Evolutionary conservation across 768 basidiomycete genomes (phyloP), one percentile per base, ranked within the genome.

Genomic region (Podaxis sp.): DNA sequence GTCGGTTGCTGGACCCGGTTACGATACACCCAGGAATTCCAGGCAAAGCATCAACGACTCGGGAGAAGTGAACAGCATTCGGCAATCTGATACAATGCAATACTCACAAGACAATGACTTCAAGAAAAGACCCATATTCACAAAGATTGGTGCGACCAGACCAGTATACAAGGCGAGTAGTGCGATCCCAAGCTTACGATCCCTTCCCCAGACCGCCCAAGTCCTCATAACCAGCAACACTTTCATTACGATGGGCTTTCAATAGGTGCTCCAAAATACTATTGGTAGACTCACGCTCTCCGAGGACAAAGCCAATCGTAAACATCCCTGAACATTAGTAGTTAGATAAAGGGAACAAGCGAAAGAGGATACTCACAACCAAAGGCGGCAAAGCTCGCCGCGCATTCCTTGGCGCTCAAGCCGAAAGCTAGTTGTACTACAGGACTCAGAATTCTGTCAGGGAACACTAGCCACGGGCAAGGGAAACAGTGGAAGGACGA

Each of bases 121-220:
- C 23, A 54, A 11, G 52, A 54, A 61, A 4, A 44, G 32, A 7
- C 38, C 25, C 52, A 61, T 55, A 18, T 61, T 61, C 21, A 54
- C 42, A 47, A 27, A 61, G 14, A 44, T 46, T 21, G 51, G 18
- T 1, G 44, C 44, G 27, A 61, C 52, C 37, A 61, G 5, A 14
- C 59, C 59, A 28, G 27, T 32, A 32, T 54, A 61, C 25, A 53
- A 61, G 28, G 13, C 21, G 25, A 46, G 21, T 18, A 61, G 32
- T 16, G 6, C 36, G 23, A 46, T 1, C 16, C 47, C 52, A 3
- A 61, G 21, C 21, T 32, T 52, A 4, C 38, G 51, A 16, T 54
- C 59, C 21, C 52, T 61, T 44, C 52, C 59, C 59, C 59, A 61
- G 44, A 61, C 51, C 3, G 59, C 59, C 59, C 59, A 61, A 5